A percentile compares a stretch with the other conserved stretches of the same genome.
Evolutionary conservation across 345 rosid genomes (phyloP).

Genomic region (Murraya paniculata): DNA sequence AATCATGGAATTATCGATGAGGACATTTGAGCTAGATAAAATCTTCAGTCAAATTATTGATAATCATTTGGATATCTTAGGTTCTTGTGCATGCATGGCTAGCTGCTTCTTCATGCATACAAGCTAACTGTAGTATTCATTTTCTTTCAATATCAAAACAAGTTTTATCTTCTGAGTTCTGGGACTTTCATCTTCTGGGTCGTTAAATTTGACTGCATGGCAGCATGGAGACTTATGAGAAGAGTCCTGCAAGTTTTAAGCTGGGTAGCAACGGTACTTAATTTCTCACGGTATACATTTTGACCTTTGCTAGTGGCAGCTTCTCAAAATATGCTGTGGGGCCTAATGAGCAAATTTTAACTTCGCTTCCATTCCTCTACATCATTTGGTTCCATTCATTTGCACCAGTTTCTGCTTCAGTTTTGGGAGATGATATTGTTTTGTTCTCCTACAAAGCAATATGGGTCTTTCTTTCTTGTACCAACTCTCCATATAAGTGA

Average conservation of each 20-base stretch:
- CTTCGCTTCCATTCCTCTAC: not conserved
- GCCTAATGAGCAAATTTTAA: not conserved
- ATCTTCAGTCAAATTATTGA: not conserved
- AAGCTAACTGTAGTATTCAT: too few relatives aligned
- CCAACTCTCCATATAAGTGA: not conserved
- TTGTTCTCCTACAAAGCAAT: not conserved
- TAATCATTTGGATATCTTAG: not conserved
- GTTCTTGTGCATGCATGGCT: not conserved
- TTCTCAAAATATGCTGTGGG: conserved; percentile 11
- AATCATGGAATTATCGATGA: not conserved
- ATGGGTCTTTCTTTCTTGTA: not conserved
- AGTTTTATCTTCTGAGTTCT: not conserved
- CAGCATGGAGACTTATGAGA: not conserved
- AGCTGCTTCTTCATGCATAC: not conserved
- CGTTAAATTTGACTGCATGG: not conserved
- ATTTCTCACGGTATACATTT: not conserved
- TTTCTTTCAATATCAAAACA: not conserved
- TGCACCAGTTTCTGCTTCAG: not conserved
- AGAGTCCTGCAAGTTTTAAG: not conserved
- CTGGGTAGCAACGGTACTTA: too few relatives aligned
- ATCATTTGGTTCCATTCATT: not conserved
- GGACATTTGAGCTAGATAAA: not conserved
- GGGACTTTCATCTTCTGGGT: not conserved
- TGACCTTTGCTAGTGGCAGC: conserved; percentile 2
- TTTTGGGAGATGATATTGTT: not conserved